Conservation (phyloP, 208 protist species). For the Leishmania braziliensis region DNA sequence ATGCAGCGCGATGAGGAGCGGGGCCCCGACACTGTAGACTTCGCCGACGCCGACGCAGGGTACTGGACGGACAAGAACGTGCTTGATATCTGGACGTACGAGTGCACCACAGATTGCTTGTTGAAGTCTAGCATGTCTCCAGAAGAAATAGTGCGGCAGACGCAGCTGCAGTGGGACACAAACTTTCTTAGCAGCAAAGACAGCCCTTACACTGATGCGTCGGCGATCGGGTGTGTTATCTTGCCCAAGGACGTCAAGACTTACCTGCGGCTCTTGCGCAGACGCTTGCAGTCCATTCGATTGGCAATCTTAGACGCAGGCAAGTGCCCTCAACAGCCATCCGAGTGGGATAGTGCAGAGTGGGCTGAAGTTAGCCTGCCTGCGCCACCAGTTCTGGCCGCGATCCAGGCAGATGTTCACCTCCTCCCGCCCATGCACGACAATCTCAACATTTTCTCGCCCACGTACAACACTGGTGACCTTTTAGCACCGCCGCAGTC, state of each 20-base stretch:
- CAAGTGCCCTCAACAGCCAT: slow-evolving; percentile 21
- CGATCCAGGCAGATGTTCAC: neutral
- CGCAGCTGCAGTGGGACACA: slow-evolving; percentile 34
- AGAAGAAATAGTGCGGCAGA: slow-evolving; percentile 34
- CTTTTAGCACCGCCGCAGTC: slow-evolving; percentile 51
- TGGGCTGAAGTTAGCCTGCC: slow-evolving; percentile 5
- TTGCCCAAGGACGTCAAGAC: slow-evolving; percentile 19
- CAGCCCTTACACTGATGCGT: slow-evolving; percentile 19
- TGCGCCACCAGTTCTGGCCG: neutral
- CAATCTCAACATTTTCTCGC: slow-evolving; percentile 49
- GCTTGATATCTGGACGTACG: slow-evolving; percentile 36
- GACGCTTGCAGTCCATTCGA: slow-evolving; percentile 24
- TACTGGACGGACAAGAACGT: slow-evolving; percentile 32
- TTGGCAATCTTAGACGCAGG: slow-evolving; percentile 32
- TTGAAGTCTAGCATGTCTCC: slow-evolving; percentile 29
- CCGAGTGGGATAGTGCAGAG: slow-evolving; percentile 21
- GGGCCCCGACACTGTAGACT: neutral
- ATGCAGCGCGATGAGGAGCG: neutral
- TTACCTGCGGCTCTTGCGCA: slow-evolving; percentile 28
- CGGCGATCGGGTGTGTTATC: slow-evolving; percentile 10
- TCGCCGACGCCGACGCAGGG: neutral
- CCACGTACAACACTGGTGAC: slow-evolving; percentile 40
- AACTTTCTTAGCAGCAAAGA: slow-evolving; percentile 24
- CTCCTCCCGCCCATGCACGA: slow-evolving; percentile 9
- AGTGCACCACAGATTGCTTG: slow-evolving; percentile 25